Evolutionary conservation across 2,329 filamentous ascomycete genomes (phyloP).

Genomic region (Hypoxylon sp.): DNA sequence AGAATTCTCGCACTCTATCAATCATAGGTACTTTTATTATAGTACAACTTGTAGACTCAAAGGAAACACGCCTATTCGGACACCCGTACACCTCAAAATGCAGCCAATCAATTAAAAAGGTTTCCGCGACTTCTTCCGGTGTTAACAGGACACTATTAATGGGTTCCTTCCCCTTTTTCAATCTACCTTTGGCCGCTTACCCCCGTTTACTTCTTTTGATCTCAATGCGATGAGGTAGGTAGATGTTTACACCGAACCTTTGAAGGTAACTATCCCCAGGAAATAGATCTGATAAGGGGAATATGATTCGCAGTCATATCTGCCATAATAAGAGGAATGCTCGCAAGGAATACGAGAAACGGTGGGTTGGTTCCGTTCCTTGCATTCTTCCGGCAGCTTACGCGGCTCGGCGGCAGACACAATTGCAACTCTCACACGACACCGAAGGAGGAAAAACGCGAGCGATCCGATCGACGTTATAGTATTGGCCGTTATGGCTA

Average conservation of each 20-base stretch:
- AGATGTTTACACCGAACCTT: not conserved
- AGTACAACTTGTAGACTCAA: too few species aligned
- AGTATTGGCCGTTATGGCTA: slow-evolving; percentile 5
- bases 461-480: slow-evolving; percentile 6
- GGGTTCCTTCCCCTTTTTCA: not conserved
- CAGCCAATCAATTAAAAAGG: too few species aligned
- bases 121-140: too few species aligned
- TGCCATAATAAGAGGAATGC: slow-evolving; percentile 3
- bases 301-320: not conserved
- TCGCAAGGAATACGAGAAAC: slow-evolving; percentile 7
- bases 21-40: too few species aligned
- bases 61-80: too few species aligned
- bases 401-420: slow-evolving; percentile 29
- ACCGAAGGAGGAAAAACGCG: slow-evolving; percentile 6
- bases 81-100: too few species aligned
- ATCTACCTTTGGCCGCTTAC: not conserved
- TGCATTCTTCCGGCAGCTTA: slow-evolving; percentile 35
- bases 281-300: not conserved
- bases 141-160: not conserved
- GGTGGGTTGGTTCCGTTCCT: slow-evolving; percentile 34
- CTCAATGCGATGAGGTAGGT: not conserved
- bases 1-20: too few species aligned
- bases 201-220: not conserved
- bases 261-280: not conserved
- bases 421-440: not conserved